Conservation (phyloP, 441 rosid species). For the Geranium incanum region DNA sequence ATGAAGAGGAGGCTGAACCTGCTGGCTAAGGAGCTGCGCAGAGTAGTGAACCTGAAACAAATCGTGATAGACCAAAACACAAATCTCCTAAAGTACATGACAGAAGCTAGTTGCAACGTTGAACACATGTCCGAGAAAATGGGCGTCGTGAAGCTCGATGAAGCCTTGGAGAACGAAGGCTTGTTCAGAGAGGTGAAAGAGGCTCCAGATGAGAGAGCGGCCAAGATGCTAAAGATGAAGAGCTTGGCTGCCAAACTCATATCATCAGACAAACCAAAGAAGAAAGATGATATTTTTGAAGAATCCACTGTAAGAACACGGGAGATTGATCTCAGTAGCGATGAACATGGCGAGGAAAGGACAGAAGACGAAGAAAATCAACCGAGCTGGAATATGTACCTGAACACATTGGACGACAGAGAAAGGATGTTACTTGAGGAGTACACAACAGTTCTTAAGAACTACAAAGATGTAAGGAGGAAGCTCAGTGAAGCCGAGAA, state of each 20-base stretch:
- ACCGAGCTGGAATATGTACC: background rate
- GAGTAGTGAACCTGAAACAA: constrained; percentile 45
- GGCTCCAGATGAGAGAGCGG: background rate
- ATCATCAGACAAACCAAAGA: background rate
- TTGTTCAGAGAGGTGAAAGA: background rate
- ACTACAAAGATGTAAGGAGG: constrained; percentile 67
- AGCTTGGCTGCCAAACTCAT: no score
- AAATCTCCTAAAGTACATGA: constrained; percentile 41
- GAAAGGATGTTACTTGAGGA: constrained; percentile 49
- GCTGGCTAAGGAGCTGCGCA: constrained; percentile 52
- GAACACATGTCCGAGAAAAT: constrained; percentile 38
- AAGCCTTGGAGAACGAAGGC: constrained; percentile 1
- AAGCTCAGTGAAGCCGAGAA: constrained; percentile 40
- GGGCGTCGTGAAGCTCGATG: constrained; percentile 33
- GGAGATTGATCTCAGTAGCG: no score
- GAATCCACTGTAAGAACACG: background rate
- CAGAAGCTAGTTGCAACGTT: constrained; percentile 44
- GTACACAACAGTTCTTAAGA: constrained; percentile 57
- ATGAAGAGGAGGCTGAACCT: constrained; percentile 43
- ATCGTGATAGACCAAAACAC: constrained; percentile 44
- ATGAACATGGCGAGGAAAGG: background rate
- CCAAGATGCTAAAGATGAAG: background rate
- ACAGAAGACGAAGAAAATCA: no score
- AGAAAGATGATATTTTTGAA: background rate
- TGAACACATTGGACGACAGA: constrained; percentile 27